phyloP scores from a whole-genome alignment of 2,329 filamentous ascomycete genomes.

The Nannizziopsis arthrosporioides region DNA sequence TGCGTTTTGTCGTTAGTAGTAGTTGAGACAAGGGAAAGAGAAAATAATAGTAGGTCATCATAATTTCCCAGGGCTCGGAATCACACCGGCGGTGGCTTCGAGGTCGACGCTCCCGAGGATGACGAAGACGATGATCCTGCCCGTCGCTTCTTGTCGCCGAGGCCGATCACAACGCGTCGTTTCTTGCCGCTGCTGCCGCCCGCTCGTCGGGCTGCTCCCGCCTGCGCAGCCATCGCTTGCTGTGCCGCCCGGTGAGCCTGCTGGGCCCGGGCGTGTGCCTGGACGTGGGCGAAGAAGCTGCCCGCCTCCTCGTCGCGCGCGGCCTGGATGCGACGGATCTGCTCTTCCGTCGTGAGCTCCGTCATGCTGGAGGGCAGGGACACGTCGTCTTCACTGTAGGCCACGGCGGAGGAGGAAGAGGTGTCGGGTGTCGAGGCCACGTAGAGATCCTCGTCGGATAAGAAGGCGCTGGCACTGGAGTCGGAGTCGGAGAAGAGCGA shows the following conservation, averaged over 20 bases:
- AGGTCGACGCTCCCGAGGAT: slow-evolving; percentile 4
- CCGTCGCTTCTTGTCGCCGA: slow-evolving; percentile 15
- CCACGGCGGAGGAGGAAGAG: background rate
- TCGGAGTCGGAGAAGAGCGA: slow-evolving; percentile 27
- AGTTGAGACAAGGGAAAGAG: background rate
- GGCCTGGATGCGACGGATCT: slow-evolving; percentile 28
- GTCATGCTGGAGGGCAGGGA: slow-evolving; percentile 2
- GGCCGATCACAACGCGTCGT: slow-evolving; percentile 12
- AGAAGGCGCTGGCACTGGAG: slow-evolving; percentile 28
- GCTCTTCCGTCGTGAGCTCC: slow-evolving; percentile 31
- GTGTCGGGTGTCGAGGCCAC: slow-evolving; percentile 19
- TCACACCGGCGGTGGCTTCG: slow-evolving; percentile 4
- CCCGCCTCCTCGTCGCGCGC: slow-evolving; percentile 26
- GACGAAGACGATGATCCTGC: slow-evolving; percentile 17
- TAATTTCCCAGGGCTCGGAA: background rate
- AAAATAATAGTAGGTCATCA: background rate
- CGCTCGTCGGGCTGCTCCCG: slow-evolving; percentile 15
- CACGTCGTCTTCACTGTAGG: slow-evolving; percentile 3
- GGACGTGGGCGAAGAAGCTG: slow-evolving; percentile 21
- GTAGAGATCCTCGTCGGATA: slow-evolving; percentile 35
- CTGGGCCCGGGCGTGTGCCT: slow-evolving; percentile 32
- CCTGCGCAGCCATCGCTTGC: slow-evolving; percentile 16
- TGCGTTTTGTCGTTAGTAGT: background rate
- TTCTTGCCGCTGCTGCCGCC: slow-evolving; percentile 7
- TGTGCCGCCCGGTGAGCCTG: slow-evolving; percentile 30